phyloP scores from a whole-genome alignment of 176 grass and related monocot genomes.

The Eleusine indica region DNA sequence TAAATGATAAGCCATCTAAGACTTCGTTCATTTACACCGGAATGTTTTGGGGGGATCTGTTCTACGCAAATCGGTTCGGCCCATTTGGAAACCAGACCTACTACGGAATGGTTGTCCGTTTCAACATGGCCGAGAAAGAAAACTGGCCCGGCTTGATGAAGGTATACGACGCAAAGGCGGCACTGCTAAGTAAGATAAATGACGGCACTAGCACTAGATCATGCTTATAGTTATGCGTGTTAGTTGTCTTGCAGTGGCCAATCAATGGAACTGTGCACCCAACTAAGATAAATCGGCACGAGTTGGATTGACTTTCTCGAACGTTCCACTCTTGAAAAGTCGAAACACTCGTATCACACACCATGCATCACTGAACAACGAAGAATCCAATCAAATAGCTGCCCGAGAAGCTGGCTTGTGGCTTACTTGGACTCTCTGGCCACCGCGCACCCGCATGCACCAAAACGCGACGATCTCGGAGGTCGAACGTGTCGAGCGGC shows the following conservation, averaged over 20 bases:
- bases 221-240: neutral
- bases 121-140: no score
- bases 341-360: neutral
- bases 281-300: neutral
- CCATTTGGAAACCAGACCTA: no score
- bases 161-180: no score
- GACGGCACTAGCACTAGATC: neutral
- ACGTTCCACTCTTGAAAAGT: neutral
- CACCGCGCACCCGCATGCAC: neutral
- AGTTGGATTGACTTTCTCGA: constrained; percentile 6
- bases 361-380: neutral
- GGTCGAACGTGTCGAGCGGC: constrained; percentile 36
- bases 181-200: neutral
- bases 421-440: neutral
- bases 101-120: no score
- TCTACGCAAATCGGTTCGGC: no score
- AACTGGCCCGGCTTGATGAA: no score
- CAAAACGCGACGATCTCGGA: neutral
- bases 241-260: neutral
- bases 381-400: neutral
- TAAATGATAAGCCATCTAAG: no score
- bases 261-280: neutral
- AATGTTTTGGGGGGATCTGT: no score
- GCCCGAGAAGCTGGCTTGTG: neutral
- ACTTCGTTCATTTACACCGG: no score